Conservation (phyloP, 768 basidiomycete genomes). For the Termitomyces eurrhizus region DNA sequence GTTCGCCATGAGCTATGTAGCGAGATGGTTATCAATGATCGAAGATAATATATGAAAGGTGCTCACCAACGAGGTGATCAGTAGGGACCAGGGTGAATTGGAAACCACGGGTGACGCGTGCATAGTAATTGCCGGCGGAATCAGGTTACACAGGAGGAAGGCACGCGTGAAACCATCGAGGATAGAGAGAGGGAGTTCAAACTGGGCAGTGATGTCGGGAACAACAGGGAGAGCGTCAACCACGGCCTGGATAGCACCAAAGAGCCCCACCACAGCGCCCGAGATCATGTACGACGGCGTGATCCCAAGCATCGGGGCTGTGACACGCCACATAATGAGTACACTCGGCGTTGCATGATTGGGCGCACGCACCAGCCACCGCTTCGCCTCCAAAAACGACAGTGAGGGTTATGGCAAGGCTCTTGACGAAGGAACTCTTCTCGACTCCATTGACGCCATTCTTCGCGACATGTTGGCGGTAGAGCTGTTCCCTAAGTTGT, state of each 20-base stretch:
- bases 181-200: slow-evolving; percentile 70
- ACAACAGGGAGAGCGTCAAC: slow-evolving; percentile 57
- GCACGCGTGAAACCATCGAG: slow-evolving; percentile 80
- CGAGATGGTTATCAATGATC: background rate
- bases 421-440: slow-evolving; percentile 53
- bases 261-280: slow-evolving; percentile 60
- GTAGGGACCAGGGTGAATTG: slow-evolving; percentile 71
- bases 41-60: background rate
- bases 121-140: slow-evolving; percentile 62
- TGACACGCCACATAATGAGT: slow-evolving; percentile 6
- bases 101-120: slow-evolving; percentile 49
- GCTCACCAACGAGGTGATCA: slow-evolving; percentile 69
- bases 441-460: slow-evolving; percentile 38
- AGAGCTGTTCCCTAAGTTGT: slow-evolving; percentile 54
- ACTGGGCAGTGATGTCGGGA: slow-evolving; percentile 45
- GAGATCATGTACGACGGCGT: slow-evolving; percentile 82
- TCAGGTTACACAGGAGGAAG: slow-evolving; percentile 71
- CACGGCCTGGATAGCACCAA: slow-evolving; percentile 54
- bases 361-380: slow-evolving; percentile 47
- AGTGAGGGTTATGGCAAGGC: slow-evolving; percentile 50
- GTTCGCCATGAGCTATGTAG: slow-evolving; percentile 61
- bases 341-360: background rate
- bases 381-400: slow-evolving; percentile 83
- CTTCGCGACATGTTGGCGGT: slow-evolving; percentile 39
- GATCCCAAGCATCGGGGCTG: slow-evolving; percentile 60